Conservation (phyloP, 768 basidiomycete genomes). For the Lentinus brumalis region DNA sequence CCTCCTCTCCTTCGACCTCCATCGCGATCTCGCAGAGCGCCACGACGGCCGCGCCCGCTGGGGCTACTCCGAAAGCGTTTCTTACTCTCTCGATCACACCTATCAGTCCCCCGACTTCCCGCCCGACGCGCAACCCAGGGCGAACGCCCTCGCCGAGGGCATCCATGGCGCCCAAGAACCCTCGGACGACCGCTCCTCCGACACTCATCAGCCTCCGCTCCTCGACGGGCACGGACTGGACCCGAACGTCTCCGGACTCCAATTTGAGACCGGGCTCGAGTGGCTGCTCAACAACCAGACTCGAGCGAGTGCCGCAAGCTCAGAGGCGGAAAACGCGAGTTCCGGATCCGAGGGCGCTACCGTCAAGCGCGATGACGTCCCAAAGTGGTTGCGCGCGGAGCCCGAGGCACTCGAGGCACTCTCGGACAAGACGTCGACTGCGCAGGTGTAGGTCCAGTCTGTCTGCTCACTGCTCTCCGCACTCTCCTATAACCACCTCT, state of each 20-base stretch:
- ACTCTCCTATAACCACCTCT: background rate
- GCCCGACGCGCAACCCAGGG: conserved; percentile 1
- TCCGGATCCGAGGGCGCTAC: conserved; percentile 8
- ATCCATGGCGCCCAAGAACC: background rate
- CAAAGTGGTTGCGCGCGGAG: conserved; percentile 26
- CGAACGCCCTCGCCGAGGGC: conserved; percentile 1
- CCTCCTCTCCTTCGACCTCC: conserved; percentile 40
- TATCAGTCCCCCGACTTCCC: conserved; percentile 2
- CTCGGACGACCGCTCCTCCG: background rate
- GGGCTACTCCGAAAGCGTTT: conserved; percentile 40
- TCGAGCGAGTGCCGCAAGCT: conserved; percentile 21
- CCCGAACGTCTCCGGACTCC: conserved; percentile 3
- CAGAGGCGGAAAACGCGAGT: background rate
- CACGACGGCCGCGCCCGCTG: conserved; percentile 40
- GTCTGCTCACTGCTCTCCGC: background rate
- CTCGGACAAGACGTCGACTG: conserved; percentile 31
- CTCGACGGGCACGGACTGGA: background rate
- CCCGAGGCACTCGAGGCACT: conserved; percentile 25
- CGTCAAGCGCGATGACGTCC: conserved; percentile 14
- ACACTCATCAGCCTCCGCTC: background rate
- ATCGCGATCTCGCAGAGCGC: conserved; percentile 39
- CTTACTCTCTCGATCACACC: conserved; percentile 30
- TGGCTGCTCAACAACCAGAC: conserved; percentile 31
- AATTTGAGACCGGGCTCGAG: conserved; percentile 23
- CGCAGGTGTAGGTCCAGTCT: conserved; percentile 31